phyloP scores from a whole-genome alignment of 768 basidiomycete species.

The Dictyophora rubrovolvata region DNA sequence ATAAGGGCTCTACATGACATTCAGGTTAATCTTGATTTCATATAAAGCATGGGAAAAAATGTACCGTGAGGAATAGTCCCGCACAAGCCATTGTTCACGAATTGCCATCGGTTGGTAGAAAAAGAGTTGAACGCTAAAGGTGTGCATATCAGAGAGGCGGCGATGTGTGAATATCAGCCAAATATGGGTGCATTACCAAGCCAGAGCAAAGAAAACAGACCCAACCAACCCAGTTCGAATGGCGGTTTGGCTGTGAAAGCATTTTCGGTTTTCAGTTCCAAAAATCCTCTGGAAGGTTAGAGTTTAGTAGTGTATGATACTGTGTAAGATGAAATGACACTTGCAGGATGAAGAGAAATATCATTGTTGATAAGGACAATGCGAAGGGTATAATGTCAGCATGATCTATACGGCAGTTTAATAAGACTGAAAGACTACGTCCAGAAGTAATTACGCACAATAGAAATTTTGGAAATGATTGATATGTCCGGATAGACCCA shows the following conservation, averaged over 20 bases:
- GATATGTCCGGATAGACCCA: conserved; percentile 43
- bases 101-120: conserved; percentile 47
- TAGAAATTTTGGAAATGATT: conserved; percentile 52
- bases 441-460: conserved; percentile 29
- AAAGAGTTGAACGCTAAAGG: conserved; percentile 45
- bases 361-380: conserved; percentile 43
- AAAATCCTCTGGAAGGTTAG: conserved; percentile 24
- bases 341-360: conserved; percentile 34
- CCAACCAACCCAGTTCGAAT: conserved; percentile 37
- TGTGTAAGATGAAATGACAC: conserved; percentile 11
- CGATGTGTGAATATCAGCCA: neutral
- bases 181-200: conserved; percentile 38
- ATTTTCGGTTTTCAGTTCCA: conserved; percentile 33
- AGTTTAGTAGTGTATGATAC: neutral
- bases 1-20: conserved; percentile 11
- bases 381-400: conserved; percentile 53
- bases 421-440: neutral
- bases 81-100: conserved; percentile 36
- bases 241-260: conserved; percentile 37
- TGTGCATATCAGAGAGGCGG: neutral
- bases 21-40: neutral
- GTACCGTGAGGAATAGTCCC: conserved; percentile 36
- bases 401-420: conserved; percentile 29
- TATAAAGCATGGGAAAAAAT: conserved; percentile 9
- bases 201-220: conserved; percentile 42